Evolutionary conservation across 176 grass and related monocot genomes (phyloP), one percentile per base, ranked within the genome.

Genomic region (Poa pratensis): DNA sequence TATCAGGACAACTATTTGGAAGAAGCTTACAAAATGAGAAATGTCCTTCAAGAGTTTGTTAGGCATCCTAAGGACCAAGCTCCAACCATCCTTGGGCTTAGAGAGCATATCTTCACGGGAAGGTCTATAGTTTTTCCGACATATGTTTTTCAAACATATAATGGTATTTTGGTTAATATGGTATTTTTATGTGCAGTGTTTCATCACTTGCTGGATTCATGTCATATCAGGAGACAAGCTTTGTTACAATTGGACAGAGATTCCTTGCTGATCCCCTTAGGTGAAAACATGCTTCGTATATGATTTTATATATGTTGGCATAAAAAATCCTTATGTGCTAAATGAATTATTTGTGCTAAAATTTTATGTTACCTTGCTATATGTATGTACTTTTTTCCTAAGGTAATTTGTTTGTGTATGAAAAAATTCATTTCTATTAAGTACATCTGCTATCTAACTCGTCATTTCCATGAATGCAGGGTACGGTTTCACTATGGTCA

Each of bases 221-320:
- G 96, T 98, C 96, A 78, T 94, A 98, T 88, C 96, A 98, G 92
- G 96, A 98, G 84, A 95, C 96, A 71, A 98, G 96, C 60, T 98
- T 98, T 86, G 96, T 98, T 70, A 98, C 96, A 49, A 95, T 98
- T 75, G 96, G 96, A 80, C 96, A 98, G 80, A 90, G 96, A 86
- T 95, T 98, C 88, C 96, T 98, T 90, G 91, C 93, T 78, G 92
- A 94, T 77, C 96, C 93, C 48, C 93, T 98, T 61, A 95, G 93
- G 96, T 94, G 60, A 88, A 51, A 79, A 69, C 69, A 79, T 76
- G 3, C n/a, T 60, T 53, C 49, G 39, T 62, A 54, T 77, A 77
- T 75, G 23, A 84, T 74, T 24, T 60, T 67, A 49, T 83, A 14
- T 76, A 27, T 85, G 16, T 23, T 52, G 20, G 19, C 13, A 64